Evolutionary conservation across 768 basidiomycete species (phyloP), one percentile per base, ranked within the genome.

Genomic region (Podaxis sp.): DNA sequence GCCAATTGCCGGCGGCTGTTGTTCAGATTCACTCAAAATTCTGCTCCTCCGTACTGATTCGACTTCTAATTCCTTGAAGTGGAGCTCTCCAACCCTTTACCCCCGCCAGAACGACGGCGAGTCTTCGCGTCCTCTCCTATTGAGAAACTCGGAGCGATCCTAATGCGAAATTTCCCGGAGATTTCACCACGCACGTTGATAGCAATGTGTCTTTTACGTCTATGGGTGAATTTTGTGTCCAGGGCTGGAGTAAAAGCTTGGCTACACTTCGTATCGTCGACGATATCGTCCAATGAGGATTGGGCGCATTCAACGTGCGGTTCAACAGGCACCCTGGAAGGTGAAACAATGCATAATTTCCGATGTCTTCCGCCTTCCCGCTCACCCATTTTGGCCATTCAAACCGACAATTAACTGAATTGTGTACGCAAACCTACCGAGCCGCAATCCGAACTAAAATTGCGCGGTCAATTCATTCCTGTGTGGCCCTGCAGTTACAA

Each of bases 261-360:
- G 5, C 24, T 33, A 49, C n/a, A 9, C 38, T 60, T 28, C 36
- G 39, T 9, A 38, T 46, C 19, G 9, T 36, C 57, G 46, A 58
- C 57, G 46, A 57, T 58, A 49, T 58, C 46, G 44, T 58, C 46
- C 57, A 58, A 58, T 48, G 46, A 36, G 46, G 40, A 19, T 49
- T 36, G 9, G 8, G 49, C 22, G 9, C 48, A 6, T 49, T 49
- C 22, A 49, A n/a, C 13, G 38, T 44, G 39, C 22, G 33, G 28
- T 22, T 22, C 22, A 13, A 19, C 52, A 40, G 51, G 39, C 52
- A 52, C 30, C 26, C 24, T 40, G 12, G 30, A 36, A 48, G 11
- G 11, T 30, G 6, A 42, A 15, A n/a, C 26, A 58, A 33, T 24
- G 44, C 24, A 17, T 38, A 48, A 33, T 38, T 58, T 58, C 46